These are phyloP conservation scores for Aspergillus nidulans DNA, from an alignment of 495 filamentous ascomycete species.

Conservation along the genomic window DNA sequence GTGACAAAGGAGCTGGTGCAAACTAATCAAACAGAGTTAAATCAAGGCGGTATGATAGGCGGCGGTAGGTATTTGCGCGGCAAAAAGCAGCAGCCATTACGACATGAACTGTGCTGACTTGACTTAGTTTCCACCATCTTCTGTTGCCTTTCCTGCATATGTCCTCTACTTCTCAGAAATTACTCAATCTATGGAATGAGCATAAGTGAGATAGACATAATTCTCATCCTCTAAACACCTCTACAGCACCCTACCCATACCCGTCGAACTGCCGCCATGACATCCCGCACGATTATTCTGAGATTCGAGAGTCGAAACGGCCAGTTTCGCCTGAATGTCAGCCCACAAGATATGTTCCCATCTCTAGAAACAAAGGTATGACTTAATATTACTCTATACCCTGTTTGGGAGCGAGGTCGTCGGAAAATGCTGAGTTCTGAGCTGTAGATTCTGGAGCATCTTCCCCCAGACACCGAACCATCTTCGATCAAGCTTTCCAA, in stretches of 20 bases:
- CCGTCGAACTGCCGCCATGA: conserved; percentile 26
- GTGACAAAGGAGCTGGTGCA: neutral
- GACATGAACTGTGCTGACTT: conserved; percentile 7
- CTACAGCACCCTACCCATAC: neutral
- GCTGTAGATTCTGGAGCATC: conserved; percentile 55
- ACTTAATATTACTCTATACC: neutral
- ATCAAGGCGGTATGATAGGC: neutral
- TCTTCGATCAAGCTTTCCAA: conserved; percentile 77
- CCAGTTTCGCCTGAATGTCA: conserved; percentile 50
- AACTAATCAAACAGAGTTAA: neutral
- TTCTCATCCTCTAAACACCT: neutral
- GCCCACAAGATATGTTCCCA: conserved; percentile 43
- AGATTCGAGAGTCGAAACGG: conserved; percentile 55
- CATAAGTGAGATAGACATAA: neutral
- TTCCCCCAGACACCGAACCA: conserved; percentile 67
- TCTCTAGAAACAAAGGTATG: conserved; percentile 42
- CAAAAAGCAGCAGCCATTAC: conserved; percentile 5
- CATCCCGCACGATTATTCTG: conserved; percentile 42
- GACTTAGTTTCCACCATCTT: conserved; percentile 2
- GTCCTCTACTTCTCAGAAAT: neutral
- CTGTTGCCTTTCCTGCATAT: neutral
- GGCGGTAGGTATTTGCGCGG: neutral
- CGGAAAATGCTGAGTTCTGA: neutral
- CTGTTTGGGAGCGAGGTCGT: neutral
- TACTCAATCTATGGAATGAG: neutral